Base-by-base conservation (phyloP, 108 stramenopile genomes). In the Pseudonitzschia pungens region DNA sequence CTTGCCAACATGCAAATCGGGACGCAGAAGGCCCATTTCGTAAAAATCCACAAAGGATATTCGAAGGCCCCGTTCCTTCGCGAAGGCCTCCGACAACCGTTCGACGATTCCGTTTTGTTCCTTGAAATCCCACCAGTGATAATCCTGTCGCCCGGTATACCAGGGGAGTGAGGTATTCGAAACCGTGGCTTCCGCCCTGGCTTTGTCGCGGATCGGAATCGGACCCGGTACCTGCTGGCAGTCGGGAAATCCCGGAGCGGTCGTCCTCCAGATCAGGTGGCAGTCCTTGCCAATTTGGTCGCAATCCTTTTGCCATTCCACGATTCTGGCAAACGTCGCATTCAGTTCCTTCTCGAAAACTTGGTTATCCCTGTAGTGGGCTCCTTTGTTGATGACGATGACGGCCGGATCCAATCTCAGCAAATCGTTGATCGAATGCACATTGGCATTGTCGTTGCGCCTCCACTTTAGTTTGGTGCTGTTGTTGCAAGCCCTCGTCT, bases 251-350 rank as follows among this genome's bases (percentile, higher is more conserved):
- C 68, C 68, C 12, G 68, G 68, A 44, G 68, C 68, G 22, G 68
- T 68, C 24, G 68, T 68, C 22, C 68, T 41, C 68, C 68, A 68
- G 27, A 68, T 0, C 45, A 68, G 29, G 12, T 52, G 27, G 24
- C 68, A 68, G 26, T 68, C 68, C 26, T 42, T 41, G n/a, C 29
- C 48, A 20, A 21, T 16, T 2, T 22, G 2, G 24, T 68, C 68
- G 48, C 68, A 68, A 26, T 68, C 68, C 68, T 51, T 8, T 51
- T 68, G 68, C 68, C 68, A 68, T 51, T 50, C 16, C 48, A 51
- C 26, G 4, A 42, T 50, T 9, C 12, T 68, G 22, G n/a, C 7
- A 31, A 68, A 24, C 18, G 68, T 68, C n/a, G 21, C 45, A 50
- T 68, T 50, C 29, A 68, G 26, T 51, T 68, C 68, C 22, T 7